phyloP scores from a whole-genome alignment of 345 rosid genomes.

The Moricandia moricandioides region DNA sequence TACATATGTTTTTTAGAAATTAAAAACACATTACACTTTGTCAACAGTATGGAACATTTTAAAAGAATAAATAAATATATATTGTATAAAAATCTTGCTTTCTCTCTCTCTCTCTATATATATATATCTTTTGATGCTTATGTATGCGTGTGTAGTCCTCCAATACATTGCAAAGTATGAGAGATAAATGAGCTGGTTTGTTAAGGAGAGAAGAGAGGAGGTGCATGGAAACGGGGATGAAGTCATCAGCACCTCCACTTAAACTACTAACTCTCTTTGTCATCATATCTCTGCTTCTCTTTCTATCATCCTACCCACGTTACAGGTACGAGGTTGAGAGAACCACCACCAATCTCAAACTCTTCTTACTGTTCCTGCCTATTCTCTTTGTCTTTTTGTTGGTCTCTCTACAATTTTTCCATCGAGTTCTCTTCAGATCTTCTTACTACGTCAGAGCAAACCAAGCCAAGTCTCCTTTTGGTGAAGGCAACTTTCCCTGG shows the following conservation, averaged over 20 bases:
- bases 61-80: neutral
- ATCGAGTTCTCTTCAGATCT: slow-evolving; percentile 35
- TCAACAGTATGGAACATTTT: neutral
- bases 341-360: slow-evolving; percentile 46
- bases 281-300: slow-evolving; percentile 52
- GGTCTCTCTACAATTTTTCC: slow-evolving; percentile 30
- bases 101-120: neutral
- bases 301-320: slow-evolving; percentile 49
- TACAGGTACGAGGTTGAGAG: slow-evolving; percentile 52
- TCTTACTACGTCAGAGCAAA: slow-evolving; percentile 29
- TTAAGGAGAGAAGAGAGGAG: slow-evolving; percentile 61
- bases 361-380: slow-evolving; percentile 58
- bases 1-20: neutral
- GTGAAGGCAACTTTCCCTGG: slow-evolving; percentile 55
- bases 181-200: slow-evolving; percentile 46
- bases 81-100: neutral
- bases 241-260: slow-evolving; percentile 63
- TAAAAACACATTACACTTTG: neutral
- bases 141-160: neutral
- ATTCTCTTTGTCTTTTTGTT: slow-evolving; percentile 51
- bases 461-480: slow-evolving; percentile 21
- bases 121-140: neutral
- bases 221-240: slow-evolving; percentile 62
- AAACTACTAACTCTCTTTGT: slow-evolving; percentile 49
- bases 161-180: neutral